These are phyloP conservation scores for Dendrocalamus latiflorus DNA, from an alignment of 202 grass and related monocot genomes.

Conservation along the genomic window DNA sequence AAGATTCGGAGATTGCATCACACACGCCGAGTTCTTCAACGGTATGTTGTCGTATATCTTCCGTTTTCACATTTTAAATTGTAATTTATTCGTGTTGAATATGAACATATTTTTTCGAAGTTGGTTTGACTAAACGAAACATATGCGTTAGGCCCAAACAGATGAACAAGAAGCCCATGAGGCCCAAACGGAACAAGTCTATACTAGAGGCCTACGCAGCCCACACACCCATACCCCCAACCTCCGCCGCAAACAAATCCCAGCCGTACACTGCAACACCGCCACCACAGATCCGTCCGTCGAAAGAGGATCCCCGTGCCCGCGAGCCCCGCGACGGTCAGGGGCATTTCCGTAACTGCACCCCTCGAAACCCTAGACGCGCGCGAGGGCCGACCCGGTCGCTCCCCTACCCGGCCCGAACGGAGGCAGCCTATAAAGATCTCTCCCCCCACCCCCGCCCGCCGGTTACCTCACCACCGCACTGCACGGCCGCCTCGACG, in stretches of 20 bases:
- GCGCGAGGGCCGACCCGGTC: constrained; percentile 39
- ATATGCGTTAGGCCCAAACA: not conserved
- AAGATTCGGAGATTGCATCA: not conserved
- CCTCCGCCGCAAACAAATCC: not conserved
- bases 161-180: not conserved
- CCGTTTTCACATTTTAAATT: no score
- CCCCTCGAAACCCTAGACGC: constrained; percentile 55
- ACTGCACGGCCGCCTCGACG: not conserved
- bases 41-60: no score
- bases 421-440: constrained; percentile 46
- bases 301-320: constrained; percentile 1
- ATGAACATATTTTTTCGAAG: not conserved
- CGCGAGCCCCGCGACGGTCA: not conserved
- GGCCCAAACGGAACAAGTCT: not conserved
- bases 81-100: no score
- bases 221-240: not conserved
- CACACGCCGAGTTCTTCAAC: no score
- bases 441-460: not conserved
- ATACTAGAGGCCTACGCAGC: not conserved
- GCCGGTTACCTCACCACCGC: constrained; percentile 20
- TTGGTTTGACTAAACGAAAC: not conserved
- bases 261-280: not conserved
- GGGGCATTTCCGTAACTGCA: constrained; percentile 42
- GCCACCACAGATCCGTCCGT: not conserved
- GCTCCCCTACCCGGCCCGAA: constrained; percentile 12